Base-by-base conservation (phyloP, 2,329 filamentous ascomycete genomes). In the Microsporum ferrugineum region DNA sequence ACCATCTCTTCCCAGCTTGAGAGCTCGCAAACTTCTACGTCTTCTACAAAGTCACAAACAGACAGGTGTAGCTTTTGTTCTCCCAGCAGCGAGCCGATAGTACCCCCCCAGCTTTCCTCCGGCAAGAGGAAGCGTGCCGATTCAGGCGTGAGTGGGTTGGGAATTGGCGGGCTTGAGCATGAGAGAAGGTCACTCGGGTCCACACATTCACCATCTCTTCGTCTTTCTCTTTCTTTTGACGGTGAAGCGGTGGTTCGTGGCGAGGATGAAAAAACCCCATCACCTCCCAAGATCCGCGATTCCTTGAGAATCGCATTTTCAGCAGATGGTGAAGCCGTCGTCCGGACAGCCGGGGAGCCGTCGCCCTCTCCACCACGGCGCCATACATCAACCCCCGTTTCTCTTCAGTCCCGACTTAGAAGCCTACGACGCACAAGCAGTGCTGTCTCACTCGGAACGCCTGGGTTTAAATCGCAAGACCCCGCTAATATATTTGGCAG, bases 301-400 rank as follows among this genome's bases (percentile, higher is more conserved):
- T 81, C 83, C 33, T 81, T 95, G 61, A 86, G 90, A 57, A 80
- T 96, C 33, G 90, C 89, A 1, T 84, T 94, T 69, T 94, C 89
- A 17, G 81, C 91, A 36, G 90, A 96, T 69, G 92, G 92, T 66
- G 92, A 91, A 70, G 92, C 92, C n/a, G 88, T 92, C 68, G 80
- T 96, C 58, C 84, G 91, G 27, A 84, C 82, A 14, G 79, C 87
- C 60, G 81, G 86, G 64, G 84, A 87, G 64, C 79, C 81, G 34
- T 87, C 87, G 2, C 88, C 88, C 58, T 83, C 80, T 62, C 88
- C 88, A 60, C 83, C 80, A 63, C 78, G 80, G 67, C 74, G 76
- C 67, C 77, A 76, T 66, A 80, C 76, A 62, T 79, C 72, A 63
- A 79, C 76, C 68, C 76, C 71, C 65, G 79, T 72, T 61, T 70